Evolutionary conservation across 768 basidiomycete species (phyloP), one percentile per base, ranked within the genome.

Genomic region (Kockovaella imperatae): DNA sequence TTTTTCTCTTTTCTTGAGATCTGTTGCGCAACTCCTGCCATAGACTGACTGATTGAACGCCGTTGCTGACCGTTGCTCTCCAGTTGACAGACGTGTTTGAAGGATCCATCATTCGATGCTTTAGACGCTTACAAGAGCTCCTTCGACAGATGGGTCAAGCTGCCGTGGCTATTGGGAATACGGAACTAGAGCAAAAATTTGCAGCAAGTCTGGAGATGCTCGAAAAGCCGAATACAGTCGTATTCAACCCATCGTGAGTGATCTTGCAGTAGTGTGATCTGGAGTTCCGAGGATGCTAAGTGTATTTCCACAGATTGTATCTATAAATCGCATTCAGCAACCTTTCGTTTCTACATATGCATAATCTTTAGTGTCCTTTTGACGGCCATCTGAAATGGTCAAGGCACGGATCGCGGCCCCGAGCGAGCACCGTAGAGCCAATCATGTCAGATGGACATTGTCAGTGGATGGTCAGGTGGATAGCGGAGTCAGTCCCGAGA

Each of bases 31-130:
- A 23, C 7, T 34, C n/a, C 32, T 34, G 11, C 13, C 26, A 26
- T n/a, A 31, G 15, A 42, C 20, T 13, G 28, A 13, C 23, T 3
- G 15, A 21, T 11, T 25, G 3, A 30, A 41, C n/a, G 32, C 26
- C 30, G 35, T 25, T 44, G 52, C 52, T 58, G 43, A 50, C 39
- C n/a, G 4, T 11, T 40, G 43, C 25, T 5, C n/a, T 26, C n/a
- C 67, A 95, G 91, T 77, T 91, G 63, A 89, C 89, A 4, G 90
- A 93, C 69, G 86, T 90, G 52, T 99, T 97, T 59, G 95, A 99
- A 68, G 95, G 95, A 31, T 89, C 84, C 49, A 77, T 99, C 23
- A 99, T 97, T 65, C 84, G 95, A 47, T 90, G 90, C 5, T 99
- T 99, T 77, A 78, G 95, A 40, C 82, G 95, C 13, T 73, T 99